Evolutionary conservation across 495 filamentous ascomycete species (phyloP).

Genomic region (Talaromyces ruber): DNA sequence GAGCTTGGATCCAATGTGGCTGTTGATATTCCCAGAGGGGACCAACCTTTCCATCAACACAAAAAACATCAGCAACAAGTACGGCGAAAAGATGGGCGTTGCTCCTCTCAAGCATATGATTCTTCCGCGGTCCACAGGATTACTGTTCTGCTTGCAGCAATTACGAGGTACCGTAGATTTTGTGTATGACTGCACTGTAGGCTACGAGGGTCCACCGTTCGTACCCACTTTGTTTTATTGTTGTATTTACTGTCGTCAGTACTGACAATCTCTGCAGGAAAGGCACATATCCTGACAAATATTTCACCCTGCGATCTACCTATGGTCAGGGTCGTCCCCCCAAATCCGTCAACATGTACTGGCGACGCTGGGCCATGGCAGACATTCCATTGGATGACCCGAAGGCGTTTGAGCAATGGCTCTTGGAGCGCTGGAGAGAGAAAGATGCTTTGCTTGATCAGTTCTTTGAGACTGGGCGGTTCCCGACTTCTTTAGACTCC

Average conservation of each 20-base stretch:
- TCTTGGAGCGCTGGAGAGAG: constrained; percentile 50
- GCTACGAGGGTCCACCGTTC: constrained; percentile 61
- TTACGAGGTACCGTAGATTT: constrained; percentile 51
- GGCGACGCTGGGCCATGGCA: constrained; percentile 51
- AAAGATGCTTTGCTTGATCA: constrained; percentile 54
- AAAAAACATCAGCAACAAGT: constrained; percentile 42
- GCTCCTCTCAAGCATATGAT: constrained; percentile 45
- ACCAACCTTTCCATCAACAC: constrained; percentile 57
- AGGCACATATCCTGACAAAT: constrained; percentile 54
- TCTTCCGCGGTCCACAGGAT: constrained; percentile 54
- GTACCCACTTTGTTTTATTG: constrained; percentile 15
- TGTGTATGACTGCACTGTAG: constrained; percentile 62
- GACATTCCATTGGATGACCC: constrained; percentile 52
- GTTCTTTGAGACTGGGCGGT: constrained; percentile 48
- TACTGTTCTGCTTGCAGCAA: constrained; percentile 56
- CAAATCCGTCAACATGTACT: constrained; percentile 64
- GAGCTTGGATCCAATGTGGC: constrained; percentile 60
- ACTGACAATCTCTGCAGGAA: constrained; percentile 24
- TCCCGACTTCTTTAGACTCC: constrained; percentile 49
- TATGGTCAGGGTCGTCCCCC: constrained; percentile 59
- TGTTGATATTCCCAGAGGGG: constrained; percentile 62
- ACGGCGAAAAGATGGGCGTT: constrained; percentile 46
- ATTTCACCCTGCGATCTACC: constrained; percentile 56
- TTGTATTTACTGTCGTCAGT: neutral
- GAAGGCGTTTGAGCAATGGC: constrained; percentile 49